These are phyloP conservation scores for Ilex paraguariensis DNA, from an alignment of 305 asterid genomes.

Conservation along the genomic window DNA sequence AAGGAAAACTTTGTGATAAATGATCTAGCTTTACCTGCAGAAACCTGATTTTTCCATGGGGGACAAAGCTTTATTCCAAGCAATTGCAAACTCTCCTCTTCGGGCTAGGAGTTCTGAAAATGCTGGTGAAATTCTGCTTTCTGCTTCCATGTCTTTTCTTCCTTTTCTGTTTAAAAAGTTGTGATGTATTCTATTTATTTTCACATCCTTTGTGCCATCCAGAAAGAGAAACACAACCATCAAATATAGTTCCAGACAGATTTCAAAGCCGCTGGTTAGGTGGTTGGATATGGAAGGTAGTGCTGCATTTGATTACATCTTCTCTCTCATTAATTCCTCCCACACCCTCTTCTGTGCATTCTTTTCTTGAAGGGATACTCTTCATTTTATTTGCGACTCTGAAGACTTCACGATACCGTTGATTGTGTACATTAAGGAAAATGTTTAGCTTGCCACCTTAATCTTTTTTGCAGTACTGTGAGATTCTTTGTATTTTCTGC, in stretches of 20 bases:
- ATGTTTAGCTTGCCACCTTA: too few relatives aligned
- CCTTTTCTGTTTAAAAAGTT: slow-evolving; percentile 13
- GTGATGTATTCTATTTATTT: slow-evolving; percentile 6
- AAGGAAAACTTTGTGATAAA: background rate
- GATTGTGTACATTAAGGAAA: too few relatives aligned
- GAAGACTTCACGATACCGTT: too few relatives aligned
- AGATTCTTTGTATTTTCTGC: too few relatives aligned
- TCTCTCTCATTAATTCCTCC: background rate
- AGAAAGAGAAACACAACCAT: slow-evolving; percentile 25
- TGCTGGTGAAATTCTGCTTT: slow-evolving; percentile 32
- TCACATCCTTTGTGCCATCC: slow-evolving; percentile 24
- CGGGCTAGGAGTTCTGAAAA: slow-evolving; percentile 25
- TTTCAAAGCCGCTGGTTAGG: slow-evolving; percentile 77
- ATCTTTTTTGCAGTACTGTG: too few relatives aligned
- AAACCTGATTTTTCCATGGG: slow-evolving; percentile 19
- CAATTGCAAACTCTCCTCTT: slow-evolving; percentile 25
- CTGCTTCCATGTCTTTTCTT: slow-evolving; percentile 15
- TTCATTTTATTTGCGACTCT: too few relatives aligned
- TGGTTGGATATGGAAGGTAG: slow-evolving; percentile 69
- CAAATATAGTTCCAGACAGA: slow-evolving; percentile 28
- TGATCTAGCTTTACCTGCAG: slow-evolving; percentile 30
- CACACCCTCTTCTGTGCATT: too few relatives aligned
- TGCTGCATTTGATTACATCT: background rate
- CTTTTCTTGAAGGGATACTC: too few relatives aligned
- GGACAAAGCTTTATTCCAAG: slow-evolving; percentile 29